Percentiles rank a stretch among this genome's conserved stretches.
These are phyloP conservation scores for Aureobasidium lini DNA, from an alignment of 2,329 filamentous ascomycete genomes.

Conservation along the genomic window DNA sequence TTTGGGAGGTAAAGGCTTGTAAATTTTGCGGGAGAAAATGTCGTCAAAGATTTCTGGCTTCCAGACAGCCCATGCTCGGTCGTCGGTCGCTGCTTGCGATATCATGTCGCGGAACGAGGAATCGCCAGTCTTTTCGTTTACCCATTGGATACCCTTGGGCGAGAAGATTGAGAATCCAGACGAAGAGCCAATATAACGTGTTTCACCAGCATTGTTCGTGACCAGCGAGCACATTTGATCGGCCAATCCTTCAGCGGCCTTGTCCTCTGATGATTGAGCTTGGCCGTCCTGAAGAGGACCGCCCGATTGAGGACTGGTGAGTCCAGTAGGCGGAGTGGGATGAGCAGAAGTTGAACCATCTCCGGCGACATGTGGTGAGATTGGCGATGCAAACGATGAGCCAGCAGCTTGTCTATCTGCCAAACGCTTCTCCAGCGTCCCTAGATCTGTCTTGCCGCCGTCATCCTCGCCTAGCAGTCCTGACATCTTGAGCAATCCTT, in stretches of 20 bases:
- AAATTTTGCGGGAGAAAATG: conserved; percentile 78
- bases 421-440: conserved; percentile 71
- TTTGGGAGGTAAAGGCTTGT: conserved; percentile 75
- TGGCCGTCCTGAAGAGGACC: conserved; percentile 41
- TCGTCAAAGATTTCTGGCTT: conserved; percentile 96
- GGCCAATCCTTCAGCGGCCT: conserved; percentile 76
- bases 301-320: conserved; percentile 44
- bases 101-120: conserved; percentile 93
- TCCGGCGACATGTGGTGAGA: conserved; percentile 1
- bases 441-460: conserved; percentile 76
- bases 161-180: conserved; percentile 99
- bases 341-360: conserved; percentile 27
- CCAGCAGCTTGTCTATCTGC: conserved; percentile 39
- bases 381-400: conserved; percentile 13
- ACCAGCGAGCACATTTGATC: conserved; percentile 99
- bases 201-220: conserved; percentile 90
- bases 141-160: conserved; percentile 96
- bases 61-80: conserved; percentile 96
- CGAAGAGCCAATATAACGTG: conserved; percentile 91
- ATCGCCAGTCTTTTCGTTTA: conserved; percentile 96
- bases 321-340: conserved; percentile 40
- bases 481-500: conserved; percentile 78
- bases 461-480: conserved; percentile 82
- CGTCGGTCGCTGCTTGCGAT: conserved; percentile 72
- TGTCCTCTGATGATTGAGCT: conserved; percentile 31